Conservation (phyloP, 495 filamentous ascomycete genomes). For the Recurvomyces mirabilis region DNA sequence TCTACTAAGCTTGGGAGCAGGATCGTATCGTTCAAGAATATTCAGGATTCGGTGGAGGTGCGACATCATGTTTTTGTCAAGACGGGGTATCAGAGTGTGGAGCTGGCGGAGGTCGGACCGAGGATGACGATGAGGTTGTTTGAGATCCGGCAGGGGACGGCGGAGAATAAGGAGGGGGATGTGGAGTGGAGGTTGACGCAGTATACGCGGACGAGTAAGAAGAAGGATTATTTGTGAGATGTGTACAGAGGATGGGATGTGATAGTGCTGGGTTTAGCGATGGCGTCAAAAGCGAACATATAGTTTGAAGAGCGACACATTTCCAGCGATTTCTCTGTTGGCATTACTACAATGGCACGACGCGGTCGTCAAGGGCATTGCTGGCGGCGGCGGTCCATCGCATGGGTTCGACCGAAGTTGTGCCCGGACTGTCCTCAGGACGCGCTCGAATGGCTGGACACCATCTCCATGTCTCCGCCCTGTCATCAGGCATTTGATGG, state of each 20-base stretch:
- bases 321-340: too few species aligned
- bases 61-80: conserved; percentile 74
- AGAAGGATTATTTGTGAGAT: conserved; percentile 76
- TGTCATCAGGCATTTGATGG: too few species aligned
- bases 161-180: conserved; percentile 94
- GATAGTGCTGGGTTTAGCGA: not conserved
- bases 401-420: too few species aligned
- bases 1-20: conserved; percentile 69
- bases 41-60: conserved; percentile 85
- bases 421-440: too few species aligned
- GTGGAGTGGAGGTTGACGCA: conserved; percentile 90
- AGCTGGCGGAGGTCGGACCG: conserved; percentile 89
- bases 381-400: too few species aligned
- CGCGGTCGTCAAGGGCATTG: too few species aligned
- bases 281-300: not conserved
- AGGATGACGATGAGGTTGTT: conserved; percentile 95
- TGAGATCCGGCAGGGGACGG: conserved; percentile 83
- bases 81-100: conserved; percentile 77
- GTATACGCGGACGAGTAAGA: conserved; percentile 81
- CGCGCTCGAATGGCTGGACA: too few species aligned
- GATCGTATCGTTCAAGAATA: conserved; percentile 88
- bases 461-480: too few species aligned
- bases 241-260: not conserved
- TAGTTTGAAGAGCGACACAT: too few species aligned
- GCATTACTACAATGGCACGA: too few species aligned